Evolutionary conservation across 2,329 filamentous ascomycete species (phyloP), one percentile per base, ranked within the genome.

Genomic region (Chrysosporium keratinophilum): DNA sequence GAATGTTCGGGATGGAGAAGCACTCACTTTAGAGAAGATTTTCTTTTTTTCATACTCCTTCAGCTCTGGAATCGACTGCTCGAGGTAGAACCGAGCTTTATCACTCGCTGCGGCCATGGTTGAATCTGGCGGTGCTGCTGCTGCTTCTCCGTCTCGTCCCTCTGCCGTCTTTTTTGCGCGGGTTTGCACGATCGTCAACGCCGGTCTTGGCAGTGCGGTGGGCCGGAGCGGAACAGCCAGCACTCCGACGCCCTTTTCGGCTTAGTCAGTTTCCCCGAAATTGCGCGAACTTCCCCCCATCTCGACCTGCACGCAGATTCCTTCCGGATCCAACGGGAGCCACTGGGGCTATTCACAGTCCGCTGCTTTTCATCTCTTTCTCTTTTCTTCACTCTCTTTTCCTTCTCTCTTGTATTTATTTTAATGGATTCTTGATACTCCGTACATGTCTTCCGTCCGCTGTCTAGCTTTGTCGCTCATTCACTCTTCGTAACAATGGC

Each of bases 1-100:
- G 15, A 31, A 47, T 20, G 43, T 31, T 55, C 47, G 20, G 35
- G 42, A 44, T 42, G 11, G n/a, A 23, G 48, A 48, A 62, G 23
- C 23, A 28, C 71, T 34, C 69, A 87, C 87, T 74, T 85, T 83
- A 57, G 79, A 81, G 73, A 98, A 98, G 62, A 98, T 86, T 63
- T 88, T 84, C 70, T 95, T 96, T 60, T 87, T 81, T 71, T 95
- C 87, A 69, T 88, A 94, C 64, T 95, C 89, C 58, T 89, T 88
- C 54, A 98, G 79, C 69, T 97, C 90, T 14, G 90, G 88, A 42
- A 96, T 87, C 1, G 87, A 85, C 62, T 91, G 85, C 74, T 98
- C 93, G 59, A 97, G 80, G 71, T 87, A 96, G 72, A 91, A 97
- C 55, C 91, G 87, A 54, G 91, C 93, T 72, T 96, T 97, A 66